Evolutionary conservation across 192 early-diverging fungal species (phyloP).

Genomic region (Coemansia sp.): DNA sequence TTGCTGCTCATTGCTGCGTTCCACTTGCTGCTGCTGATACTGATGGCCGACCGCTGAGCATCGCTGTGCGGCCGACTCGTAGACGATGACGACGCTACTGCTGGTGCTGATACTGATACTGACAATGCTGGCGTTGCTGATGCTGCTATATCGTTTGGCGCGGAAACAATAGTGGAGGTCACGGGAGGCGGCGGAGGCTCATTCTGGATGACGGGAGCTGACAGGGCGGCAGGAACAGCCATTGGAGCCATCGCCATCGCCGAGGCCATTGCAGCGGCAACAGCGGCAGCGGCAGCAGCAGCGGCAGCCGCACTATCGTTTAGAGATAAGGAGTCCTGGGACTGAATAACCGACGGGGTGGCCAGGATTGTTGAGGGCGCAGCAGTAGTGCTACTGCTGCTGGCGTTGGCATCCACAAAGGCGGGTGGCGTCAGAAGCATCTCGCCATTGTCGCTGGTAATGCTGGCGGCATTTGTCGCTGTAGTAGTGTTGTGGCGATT

Average conservation of each 20-base stretch:
- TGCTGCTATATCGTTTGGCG: too few species aligned
- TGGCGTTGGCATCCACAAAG: not conserved
- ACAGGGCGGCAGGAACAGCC: not conserved
- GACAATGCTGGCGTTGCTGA: too few species aligned
- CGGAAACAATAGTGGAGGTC: too few species aligned
- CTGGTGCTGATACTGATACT: not conserved
- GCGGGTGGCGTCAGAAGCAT: conserved; percentile 1
- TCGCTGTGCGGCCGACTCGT: not conserved
- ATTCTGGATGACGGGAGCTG: not conserved
- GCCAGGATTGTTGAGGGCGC: not conserved
- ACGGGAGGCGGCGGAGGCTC: too few species aligned
- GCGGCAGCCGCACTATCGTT: conserved; percentile 5
- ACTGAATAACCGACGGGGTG: not conserved
- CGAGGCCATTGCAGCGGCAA: conserved; percentile 1
- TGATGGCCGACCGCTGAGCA: conserved; percentile 3
- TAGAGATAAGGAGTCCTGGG: not conserved
- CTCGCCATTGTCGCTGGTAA: conserved; percentile 3
- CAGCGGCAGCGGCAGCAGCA: not conserved
- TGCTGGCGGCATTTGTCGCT: conserved; percentile 2
- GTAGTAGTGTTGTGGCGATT: not conserved
- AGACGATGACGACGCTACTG: not conserved
- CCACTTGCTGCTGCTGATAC: conserved; percentile 11
- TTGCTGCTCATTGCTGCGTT: not conserved
- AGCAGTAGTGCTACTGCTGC: not conserved
- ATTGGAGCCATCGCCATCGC: conserved; percentile 1